These are phyloP conservation scores for Sporothrix schenckii DNA, from an alignment of 2,329 filamentous ascomycete genomes.

Conservation along the genomic window DNA sequence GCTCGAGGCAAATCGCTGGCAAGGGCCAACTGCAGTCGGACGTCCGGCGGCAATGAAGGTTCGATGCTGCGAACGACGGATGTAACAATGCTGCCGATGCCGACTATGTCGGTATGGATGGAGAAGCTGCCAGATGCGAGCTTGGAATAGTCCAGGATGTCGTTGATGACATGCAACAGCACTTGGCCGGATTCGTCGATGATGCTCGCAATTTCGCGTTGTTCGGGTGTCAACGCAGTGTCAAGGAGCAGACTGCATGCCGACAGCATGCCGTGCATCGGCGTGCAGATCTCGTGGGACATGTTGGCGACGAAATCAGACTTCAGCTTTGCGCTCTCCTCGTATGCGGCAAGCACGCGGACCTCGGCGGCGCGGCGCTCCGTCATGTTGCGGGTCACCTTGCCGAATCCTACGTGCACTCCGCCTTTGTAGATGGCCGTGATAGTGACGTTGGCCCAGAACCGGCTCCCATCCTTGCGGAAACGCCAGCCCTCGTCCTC, in stretches of 20 bases:
- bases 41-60: slow-evolving; percentile 50
- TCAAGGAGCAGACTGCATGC: slow-evolving; percentile 61
- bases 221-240: slow-evolving; percentile 55
- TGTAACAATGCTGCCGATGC: slow-evolving; percentile 50
- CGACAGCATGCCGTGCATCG: slow-evolving; percentile 65
- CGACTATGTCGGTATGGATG: slow-evolving; percentile 56
- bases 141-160: slow-evolving; percentile 69
- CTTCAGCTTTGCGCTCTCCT: slow-evolving; percentile 65
- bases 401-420: slow-evolving; percentile 60
- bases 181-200: slow-evolving; percentile 63
- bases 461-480: slow-evolving; percentile 59
- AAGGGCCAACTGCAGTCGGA: slow-evolving; percentile 51
- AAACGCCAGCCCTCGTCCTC: slow-evolving; percentile 65
- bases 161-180: slow-evolving; percentile 64
- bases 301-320: slow-evolving; percentile 66
- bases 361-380: slow-evolving; percentile 59
- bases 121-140: slow-evolving; percentile 62
- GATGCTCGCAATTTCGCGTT: slow-evolving; percentile 59
- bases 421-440: slow-evolving; percentile 57
- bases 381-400: slow-evolving; percentile 61
- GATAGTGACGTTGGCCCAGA: slow-evolving; percentile 65
- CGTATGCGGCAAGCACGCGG: slow-evolving; percentile 59
- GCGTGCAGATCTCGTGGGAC: slow-evolving; percentile 66
- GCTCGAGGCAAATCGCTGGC: slow-evolving; percentile 53
- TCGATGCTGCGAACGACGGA: slow-evolving; percentile 57